Percentiles rank a stretch among this genome's conserved stretches.
phyloP scores from a whole-genome alignment of 2,329 filamentous ascomycete genomes.

The Metarhizium rileyi region DNA sequence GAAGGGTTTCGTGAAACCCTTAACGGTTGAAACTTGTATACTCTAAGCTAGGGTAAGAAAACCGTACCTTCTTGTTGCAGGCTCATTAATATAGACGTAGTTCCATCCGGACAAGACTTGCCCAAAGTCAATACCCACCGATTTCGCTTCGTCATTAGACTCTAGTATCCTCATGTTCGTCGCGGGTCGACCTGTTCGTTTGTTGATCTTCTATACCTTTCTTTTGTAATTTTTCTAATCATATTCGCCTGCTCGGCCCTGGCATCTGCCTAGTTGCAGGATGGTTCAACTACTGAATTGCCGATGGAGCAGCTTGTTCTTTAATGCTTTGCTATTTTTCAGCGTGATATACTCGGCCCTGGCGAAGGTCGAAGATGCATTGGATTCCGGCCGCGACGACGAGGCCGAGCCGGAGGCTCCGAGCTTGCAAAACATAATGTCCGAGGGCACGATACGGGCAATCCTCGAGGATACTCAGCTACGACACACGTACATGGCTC shows the following conservation, averaged over 20 bases:
- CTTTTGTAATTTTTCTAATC: not conserved
- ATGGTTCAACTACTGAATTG: not conserved
- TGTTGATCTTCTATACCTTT: not conserved
- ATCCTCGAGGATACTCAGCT: constrained; percentile 4
- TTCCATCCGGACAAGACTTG: too few species aligned
- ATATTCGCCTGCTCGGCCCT: not conserved
- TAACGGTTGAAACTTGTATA: too few species aligned
- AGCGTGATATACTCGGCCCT: not conserved
- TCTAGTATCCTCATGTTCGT: too few species aligned
- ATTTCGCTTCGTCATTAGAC: too few species aligned
- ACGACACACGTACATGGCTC: constrained; percentile 9
- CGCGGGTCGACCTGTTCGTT: not conserved
- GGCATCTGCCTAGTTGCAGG: not conserved
- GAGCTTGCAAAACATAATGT: not conserved
- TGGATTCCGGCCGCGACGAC: not conserved
- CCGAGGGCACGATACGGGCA: not conserved
- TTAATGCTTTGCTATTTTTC: not conserved
- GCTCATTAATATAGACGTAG: too few species aligned
- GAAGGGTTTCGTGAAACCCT: too few species aligned
- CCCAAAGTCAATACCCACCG: too few species aligned
- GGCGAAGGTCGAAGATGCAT: not conserved
- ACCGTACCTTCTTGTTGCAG: too few species aligned
- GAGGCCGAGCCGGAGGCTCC: too few species aligned
- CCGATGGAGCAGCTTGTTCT: not conserved
- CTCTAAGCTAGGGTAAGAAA: too few species aligned